Evolutionary conservation across 352 stramenopile genomes (phyloP), one percentile per base, ranked within the genome.

Genomic region (Phytophthora sojae): DNA sequence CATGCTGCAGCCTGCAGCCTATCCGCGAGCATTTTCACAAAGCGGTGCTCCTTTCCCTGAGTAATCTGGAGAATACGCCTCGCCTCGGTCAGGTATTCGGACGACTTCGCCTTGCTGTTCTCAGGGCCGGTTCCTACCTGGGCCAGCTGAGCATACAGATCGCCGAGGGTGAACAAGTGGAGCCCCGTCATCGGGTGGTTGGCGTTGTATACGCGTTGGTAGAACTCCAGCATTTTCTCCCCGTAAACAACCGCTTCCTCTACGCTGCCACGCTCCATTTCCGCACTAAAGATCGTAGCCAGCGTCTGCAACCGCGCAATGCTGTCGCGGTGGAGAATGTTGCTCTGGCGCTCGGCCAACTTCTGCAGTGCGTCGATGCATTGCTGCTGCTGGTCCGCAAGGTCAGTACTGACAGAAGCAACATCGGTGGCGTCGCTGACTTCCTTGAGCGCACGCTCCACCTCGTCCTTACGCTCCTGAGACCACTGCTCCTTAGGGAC

Each of bases 101-200:
- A 55, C 6, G 75, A 76, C 21, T 77, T 72, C 21, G 32, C 17
- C 6, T 64, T 55, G 55, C 53, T 61, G 55, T 59, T 37, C 12
- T 58, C 55, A 19, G 45, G 8, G 58, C 25, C 56, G 26, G 56
- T 58, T 54, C 54, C 55, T 35, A 30, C 39, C 42, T 66, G 19
- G n/a, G 44, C 29, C 52, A 69, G 32, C 52, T 82, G 71, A 25
- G 51, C 50, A 14, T 75, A 75, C 19, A 90, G 68, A 64, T 94
- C 86, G 4, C 86, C 86, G 9, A 94, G 64, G 3, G 86, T 92
- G 64, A 90, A 92, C 32, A 87, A 44, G 61, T 94, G 86, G 26
- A 94, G 68, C 1, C 81, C 85, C 0, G 72, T 71, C 69, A 94
- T 83, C 11, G 86, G 79, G 60, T 94, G 86, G 57, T 82, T 88